Base-by-base conservation (phyloP, 73 alveolate species). In the Blepharisma stoltei region DNA sequence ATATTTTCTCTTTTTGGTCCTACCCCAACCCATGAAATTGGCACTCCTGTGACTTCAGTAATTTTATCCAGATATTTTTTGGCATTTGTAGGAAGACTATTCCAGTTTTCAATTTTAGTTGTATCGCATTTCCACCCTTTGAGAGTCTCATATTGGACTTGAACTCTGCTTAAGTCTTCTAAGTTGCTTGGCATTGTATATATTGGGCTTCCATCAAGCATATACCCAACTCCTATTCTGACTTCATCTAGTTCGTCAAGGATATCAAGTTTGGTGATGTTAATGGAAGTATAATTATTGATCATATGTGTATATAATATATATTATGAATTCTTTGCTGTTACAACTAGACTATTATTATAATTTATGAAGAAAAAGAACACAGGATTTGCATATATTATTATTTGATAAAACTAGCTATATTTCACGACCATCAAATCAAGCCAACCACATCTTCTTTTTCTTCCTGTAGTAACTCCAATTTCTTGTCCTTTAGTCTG, bases 381-480 rank as follows among this genome's bases (percentile, higher is more conserved):
- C 18, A 14, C 60, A 49, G 60, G 60, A 49, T 9, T n/a, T n/a
- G n/a, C n/a, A 8, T 9, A 38, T 54, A 50, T 14, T n/a, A 20
- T 21, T 54, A 6, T 23, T 54, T 0, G n/a, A n/a, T 6, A 38
- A 6, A 6, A 49, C 55, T n/a, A n/a, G n/a, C n/a, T n/a, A n/a
- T n/a, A 44, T 55, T 55, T 80, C 27, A 90, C 88, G n/a, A 84
- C 88, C 53, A 86, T 92, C 50, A 94, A 77, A 77, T 96, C 99
- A 48, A 96, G 76, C 99, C 99, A 96, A 21, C 99, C 99, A 55
- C 98, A 90, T 81, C 99, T 90, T 54, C 99, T 77, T 27, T 97
- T 90, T 55, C 99, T 92, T 25, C 99, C 99, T 23, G 99, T 96
- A 4, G 98, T 93, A 23, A 97, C 90, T 45, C 99, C 99, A 87